Base-by-base conservation (phyloP, 306 rosid species). In the Acacia melanoxylon region DNA sequence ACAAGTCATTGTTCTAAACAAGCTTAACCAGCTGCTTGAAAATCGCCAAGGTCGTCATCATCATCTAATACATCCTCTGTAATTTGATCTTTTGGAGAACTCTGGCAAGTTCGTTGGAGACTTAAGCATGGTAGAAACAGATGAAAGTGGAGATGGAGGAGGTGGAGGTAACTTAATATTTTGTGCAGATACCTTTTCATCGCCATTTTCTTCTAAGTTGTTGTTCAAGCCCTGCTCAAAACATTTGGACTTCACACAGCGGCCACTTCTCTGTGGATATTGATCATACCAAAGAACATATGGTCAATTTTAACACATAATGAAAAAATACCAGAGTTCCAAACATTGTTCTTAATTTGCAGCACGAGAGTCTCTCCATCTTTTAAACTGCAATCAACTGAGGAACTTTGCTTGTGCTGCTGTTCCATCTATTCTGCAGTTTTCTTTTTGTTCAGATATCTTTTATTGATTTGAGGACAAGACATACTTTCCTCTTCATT, bases 381-480 rank as follows among this genome's bases (percentile, higher is more conserved):
- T 89, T 91, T 89, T 78, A 87, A 67, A 82, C 92, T 91, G 81
- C 87, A 91, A 86, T 91, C 88, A 41, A 81, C 84, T 12, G 45
- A 86, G 72, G 92, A 91, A 74, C 88, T 84, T 1, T 84, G 84
- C 90, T 87, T 92, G 83, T 80, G 87, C 68, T 86, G 88, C 51
- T 83, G 89, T 77, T 89, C 94, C 94, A 89, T 91, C 82, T 89
- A 87, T 83, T 86, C 98, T 10, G 99, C 99, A 80, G 97, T 90
- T 85, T 93, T 88, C 92, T 95, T 93, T 84, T 95, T 93, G 86
- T 91, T 80, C 82, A 95, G 91, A 85, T 93, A 95, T 78, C 99
- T 95, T 78, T 25, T 61, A 75, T 72, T 65, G 59, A 63, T 72
- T 61, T 74, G 8, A 77, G 27, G 83, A 83, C 44, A 37, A 49